phyloP scores from a whole-genome alignment of 2,329 filamentous ascomycete species.

The Diaporthe eres region DNA sequence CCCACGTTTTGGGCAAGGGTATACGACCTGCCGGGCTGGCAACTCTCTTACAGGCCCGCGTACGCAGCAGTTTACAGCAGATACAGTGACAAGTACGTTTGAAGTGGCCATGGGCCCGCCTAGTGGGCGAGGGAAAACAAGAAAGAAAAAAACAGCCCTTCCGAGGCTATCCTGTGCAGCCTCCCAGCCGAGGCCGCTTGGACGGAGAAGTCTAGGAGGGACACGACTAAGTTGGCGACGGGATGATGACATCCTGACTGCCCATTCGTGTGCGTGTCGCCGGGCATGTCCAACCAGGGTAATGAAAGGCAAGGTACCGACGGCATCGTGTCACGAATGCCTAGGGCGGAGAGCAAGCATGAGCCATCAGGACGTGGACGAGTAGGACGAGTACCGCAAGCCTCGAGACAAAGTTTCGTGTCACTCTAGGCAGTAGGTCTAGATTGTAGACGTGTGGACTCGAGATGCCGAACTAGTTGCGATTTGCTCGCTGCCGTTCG shows the following conservation, averaged over 20 bases:
- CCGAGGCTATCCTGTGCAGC: slow-evolving; percentile 16
- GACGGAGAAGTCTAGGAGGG: slow-evolving; percentile 1
- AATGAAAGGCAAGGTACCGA: neutral
- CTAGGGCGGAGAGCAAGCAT: neutral
- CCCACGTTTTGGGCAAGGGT: slow-evolving; percentile 26
- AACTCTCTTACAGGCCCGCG: neutral
- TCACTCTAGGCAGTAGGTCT: slow-evolving; percentile 6
- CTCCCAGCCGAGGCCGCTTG: slow-evolving; percentile 25
- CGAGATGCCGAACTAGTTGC: slow-evolving; percentile 25
- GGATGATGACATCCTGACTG: slow-evolving; percentile 22
- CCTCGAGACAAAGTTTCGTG: slow-evolving; percentile 5
- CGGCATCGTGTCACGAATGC: neutral
- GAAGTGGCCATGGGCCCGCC: neutral
- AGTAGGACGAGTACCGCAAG: neutral
- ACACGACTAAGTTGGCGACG: slow-evolving; percentile 30
- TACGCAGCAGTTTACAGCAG: neutral
- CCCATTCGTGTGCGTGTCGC: slow-evolving; percentile 26
- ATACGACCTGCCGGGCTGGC: neutral
- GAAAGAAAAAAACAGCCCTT: neutral
- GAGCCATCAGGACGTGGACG: neutral
- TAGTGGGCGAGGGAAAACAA: neutral
- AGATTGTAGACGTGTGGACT: neutral
- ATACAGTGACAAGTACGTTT: neutral
- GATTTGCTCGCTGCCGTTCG: slow-evolving; percentile 22
- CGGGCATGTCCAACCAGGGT: slow-evolving; percentile 30